Percentiles rank a stretch among this genome's conserved stretches.
Evolutionary conservation across 169 alveolate genomes (phyloP).

Genomic region (Cryptosporidium parvum): DNA sequence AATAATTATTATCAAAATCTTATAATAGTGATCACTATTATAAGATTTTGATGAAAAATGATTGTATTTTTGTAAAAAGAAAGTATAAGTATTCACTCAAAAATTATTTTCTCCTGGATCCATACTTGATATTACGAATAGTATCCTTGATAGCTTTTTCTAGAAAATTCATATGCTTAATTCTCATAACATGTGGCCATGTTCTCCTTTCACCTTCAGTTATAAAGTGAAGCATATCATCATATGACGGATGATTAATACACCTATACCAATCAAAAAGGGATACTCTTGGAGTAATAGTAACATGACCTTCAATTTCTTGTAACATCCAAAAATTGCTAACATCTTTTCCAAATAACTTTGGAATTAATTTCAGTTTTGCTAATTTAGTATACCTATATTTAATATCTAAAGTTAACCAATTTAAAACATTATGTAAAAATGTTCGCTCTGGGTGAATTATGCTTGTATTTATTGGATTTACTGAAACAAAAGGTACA

Average conservation of each 20-base stretch:
- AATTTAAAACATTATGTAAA: slow-evolving; percentile 55
- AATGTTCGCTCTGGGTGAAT: slow-evolving; percentile 54
- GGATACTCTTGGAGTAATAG: slow-evolving; percentile 73
- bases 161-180: slow-evolving; percentile 71
- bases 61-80: too few relatives aligned
- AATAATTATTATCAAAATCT: not conserved
- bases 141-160: slow-evolving; percentile 36
- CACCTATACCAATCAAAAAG: slow-evolving; percentile 77
- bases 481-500: slow-evolving; percentile 72
- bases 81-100: too few relatives aligned
- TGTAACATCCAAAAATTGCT: slow-evolving; percentile 77
- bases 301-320: slow-evolving; percentile 77
- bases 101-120: not conserved
- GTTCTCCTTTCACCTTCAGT: slow-evolving; percentile 76
- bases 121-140: slow-evolving; percentile 26
- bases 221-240: slow-evolving; percentile 76
- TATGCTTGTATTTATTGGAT: slow-evolving; percentile 27
- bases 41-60: not conserved
- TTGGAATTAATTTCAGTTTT: slow-evolving; percentile 73
- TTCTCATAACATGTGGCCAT: slow-evolving; percentile 76
- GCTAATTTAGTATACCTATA: slow-evolving; percentile 76
- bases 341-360: slow-evolving; percentile 77
- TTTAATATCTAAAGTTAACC: slow-evolving; percentile 78
- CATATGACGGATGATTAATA: slow-evolving; percentile 75
- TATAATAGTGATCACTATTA: too few relatives aligned